phyloP scores from a whole-genome alignment of 305 asterid species.

The Ilex paraguariensis region DNA sequence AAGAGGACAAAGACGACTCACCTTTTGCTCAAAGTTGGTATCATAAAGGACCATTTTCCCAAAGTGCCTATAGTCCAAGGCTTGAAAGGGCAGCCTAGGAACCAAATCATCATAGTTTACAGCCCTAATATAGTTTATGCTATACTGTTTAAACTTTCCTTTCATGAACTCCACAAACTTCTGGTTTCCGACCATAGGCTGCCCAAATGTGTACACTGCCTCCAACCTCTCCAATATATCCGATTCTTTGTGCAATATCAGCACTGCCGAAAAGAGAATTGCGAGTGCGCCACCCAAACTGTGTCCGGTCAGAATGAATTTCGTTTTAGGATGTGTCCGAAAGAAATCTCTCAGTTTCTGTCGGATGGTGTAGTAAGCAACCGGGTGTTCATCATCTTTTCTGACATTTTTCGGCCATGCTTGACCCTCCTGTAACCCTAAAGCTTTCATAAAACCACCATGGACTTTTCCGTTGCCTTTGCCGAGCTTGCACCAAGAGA shows the following conservation, averaged over 20 bases:
- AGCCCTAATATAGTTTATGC: constrained; percentile 26
- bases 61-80: constrained; percentile 41
- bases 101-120: constrained; percentile 51
- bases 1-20: constrained; percentile 5
- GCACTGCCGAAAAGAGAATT: constrained; percentile 34
- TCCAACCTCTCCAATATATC: constrained; percentile 35
- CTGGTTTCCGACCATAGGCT: constrained; percentile 55
- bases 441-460: constrained; percentile 53
- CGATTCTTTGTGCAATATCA: constrained; percentile 37
- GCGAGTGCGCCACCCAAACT: constrained; percentile 67
- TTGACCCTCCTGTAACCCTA: constrained; percentile 33
- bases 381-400: constrained; percentile 8
- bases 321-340: constrained; percentile 18
- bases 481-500: constrained; percentile 39
- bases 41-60: constrained; percentile 40
- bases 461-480: constrained; percentile 43
- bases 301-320: constrained; percentile 54
- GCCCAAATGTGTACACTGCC: constrained; percentile 56
- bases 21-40: constrained; percentile 37
- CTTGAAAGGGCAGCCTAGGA: constrained; percentile 56
- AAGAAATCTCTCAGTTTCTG: constrained; percentile 22
- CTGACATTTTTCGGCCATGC: constrained; percentile 36
- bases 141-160: constrained; percentile 11
- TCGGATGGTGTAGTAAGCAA: constrained; percentile 48
- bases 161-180: constrained; percentile 33